These are phyloP conservation scores for Drosera capensis DNA, from an alignment of 148 eudicot species.

Conservation along the genomic window DNA sequence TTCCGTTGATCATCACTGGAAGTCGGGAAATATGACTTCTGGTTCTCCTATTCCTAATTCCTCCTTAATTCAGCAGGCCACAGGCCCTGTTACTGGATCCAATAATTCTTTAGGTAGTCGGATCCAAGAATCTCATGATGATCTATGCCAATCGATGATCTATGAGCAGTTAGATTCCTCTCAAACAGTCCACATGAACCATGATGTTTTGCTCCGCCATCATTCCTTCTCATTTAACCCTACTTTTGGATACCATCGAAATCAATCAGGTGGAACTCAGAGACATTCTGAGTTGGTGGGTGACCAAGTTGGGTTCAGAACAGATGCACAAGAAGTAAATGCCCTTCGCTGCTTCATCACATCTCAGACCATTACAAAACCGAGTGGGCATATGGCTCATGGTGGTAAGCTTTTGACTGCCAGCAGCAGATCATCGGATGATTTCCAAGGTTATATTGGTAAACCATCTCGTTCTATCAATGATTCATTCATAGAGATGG, in stretches of 20 bases:
- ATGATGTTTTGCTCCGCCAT: slow-evolving; percentile 21
- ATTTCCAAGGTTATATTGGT: slow-evolving; percentile 2
- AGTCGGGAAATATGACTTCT: slow-evolving; percentile 8
- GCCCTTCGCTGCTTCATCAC: slow-evolving; percentile 10
- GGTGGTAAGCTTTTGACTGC: slow-evolving; percentile 6
- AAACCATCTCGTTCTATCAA: slow-evolving; percentile 7
- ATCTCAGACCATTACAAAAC: slow-evolving; percentile 11
- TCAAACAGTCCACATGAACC: slow-evolving; percentile 21
- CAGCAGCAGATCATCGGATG: slow-evolving; percentile 12
- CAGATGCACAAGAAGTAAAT: slow-evolving; percentile 7
- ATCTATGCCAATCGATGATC: slow-evolving; percentile 12
- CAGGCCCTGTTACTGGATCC: slow-evolving; percentile 18
- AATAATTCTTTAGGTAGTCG: slow-evolving; percentile 21
- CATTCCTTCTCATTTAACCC: slow-evolving; percentile 18
- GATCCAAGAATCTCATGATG: slow-evolving; percentile 15
- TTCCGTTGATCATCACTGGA: slow-evolving; percentile 14
- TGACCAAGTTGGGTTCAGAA: slow-evolving; percentile 7
- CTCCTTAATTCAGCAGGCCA: slow-evolving; percentile 15
- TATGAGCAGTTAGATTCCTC: slow-evolving; percentile 11
- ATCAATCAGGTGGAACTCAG: slow-evolving; percentile 15
- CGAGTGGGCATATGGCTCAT: slow-evolving; percentile 2
- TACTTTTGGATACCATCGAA: slow-evolving; percentile 13
- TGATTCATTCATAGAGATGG: slow-evolving; percentile 3
- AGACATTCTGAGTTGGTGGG: slow-evolving; percentile 14
- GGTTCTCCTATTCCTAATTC: slow-evolving; percentile 10